Conservation (phyloP, 768 basidiomycete species). For the Lyophyllum atratum region DNA sequence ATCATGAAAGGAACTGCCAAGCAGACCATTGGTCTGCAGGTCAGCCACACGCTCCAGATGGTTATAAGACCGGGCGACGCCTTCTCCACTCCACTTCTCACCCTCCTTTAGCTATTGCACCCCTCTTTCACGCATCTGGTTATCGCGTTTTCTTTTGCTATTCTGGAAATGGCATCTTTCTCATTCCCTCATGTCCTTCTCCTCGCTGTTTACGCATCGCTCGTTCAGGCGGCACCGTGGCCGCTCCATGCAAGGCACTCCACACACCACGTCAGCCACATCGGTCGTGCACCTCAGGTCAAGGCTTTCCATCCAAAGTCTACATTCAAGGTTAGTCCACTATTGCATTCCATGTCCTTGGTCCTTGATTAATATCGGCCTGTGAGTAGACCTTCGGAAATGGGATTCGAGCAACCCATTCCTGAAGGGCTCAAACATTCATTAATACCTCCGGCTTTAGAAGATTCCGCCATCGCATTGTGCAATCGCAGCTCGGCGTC, state of each 20-base stretch:
- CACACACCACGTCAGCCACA: conserved; percentile 29
- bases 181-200: conserved; percentile 27
- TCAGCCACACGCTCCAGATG: not conserved
- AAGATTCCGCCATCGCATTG: conserved; percentile 31
- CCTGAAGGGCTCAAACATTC: conserved; percentile 13
- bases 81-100: conserved; percentile 8
- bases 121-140: conserved; percentile 12
- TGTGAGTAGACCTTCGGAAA: conserved; percentile 25
- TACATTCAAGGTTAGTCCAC: conserved; percentile 21
- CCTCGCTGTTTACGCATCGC: conserved; percentile 22
- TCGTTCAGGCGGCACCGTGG: conserved; percentile 32
- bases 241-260: conserved; percentile 28
- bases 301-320: conserved; percentile 27
- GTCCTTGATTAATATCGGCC: not conserved
- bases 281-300: conserved; percentile 26
- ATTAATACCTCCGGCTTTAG: conserved; percentile 21
- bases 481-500: conserved; percentile 26
- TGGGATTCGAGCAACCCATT: conserved; percentile 26
- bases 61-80: conserved; percentile 5
- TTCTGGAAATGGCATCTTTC: conserved; percentile 32
- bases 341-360: not conserved
- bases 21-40: not conserved
- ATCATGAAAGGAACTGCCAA: conserved; percentile 5
- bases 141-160: conserved; percentile 9
- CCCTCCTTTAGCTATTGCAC: not conserved